phyloP scores from a whole-genome alignment of 1,284 basidiomycete species.

The Leccinum subspadiceum region DNA sequence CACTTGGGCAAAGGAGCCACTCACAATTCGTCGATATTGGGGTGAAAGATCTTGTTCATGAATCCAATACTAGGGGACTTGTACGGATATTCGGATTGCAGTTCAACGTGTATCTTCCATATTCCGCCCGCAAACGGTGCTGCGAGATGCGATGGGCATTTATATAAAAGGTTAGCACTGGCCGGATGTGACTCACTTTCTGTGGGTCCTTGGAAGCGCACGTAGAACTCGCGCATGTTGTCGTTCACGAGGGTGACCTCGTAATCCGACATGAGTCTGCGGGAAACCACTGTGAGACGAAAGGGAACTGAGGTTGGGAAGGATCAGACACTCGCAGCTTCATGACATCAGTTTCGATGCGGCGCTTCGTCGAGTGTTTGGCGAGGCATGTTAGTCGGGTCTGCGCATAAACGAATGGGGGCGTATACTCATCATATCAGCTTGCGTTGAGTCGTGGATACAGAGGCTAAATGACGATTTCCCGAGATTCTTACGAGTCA shows the following conservation, averaged over 20 bases:
- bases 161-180: constrained; percentile 4
- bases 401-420: not conserved
- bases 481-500: constrained; percentile 5
- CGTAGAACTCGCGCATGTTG: constrained; percentile 98
- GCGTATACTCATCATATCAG: constrained; percentile 40
- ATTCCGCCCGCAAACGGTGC: constrained; percentile 95
- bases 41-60: constrained; percentile 99
- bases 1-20: constrained; percentile 26
- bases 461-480: not conserved
- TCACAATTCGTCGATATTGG: constrained; percentile 95
- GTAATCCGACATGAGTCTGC: constrained; percentile 95
- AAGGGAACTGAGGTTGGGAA: constrained; percentile 1
- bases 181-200: constrained; percentile 72
- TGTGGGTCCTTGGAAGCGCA: constrained; percentile 89
- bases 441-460: constrained; percentile 14
- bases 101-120: constrained; percentile 99
- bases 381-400: constrained; percentile 18
- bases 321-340: constrained; percentile 72
- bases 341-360: constrained; percentile 99
- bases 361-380: constrained; percentile 67
- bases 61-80: constrained; percentile 99
- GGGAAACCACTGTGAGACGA: constrained; percentile 13
- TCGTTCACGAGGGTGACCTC: constrained; percentile 97
- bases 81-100: constrained; percentile 99
- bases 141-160: constrained; percentile 34